A percentile compares a stretch with the other conserved stretches of the same genome.
Evolutionary conservation across 345 rosid genomes (phyloP).

Genomic region (Acer campestre): DNA sequence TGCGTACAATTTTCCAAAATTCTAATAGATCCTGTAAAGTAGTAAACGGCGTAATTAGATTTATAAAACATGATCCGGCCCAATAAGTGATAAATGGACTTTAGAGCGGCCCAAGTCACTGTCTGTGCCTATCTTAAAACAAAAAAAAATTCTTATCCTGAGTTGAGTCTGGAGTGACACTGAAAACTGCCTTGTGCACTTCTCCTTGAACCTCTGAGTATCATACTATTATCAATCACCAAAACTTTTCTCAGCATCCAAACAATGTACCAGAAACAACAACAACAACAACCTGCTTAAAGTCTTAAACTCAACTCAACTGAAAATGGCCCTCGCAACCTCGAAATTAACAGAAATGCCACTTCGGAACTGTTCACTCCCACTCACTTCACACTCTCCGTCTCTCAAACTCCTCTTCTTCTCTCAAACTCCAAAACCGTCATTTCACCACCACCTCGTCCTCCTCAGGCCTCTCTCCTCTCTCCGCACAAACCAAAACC

Average conservation of each 20-base stretch:
- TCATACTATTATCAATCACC: constrained; percentile 25
- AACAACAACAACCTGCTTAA: not conserved
- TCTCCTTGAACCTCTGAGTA: constrained; percentile 16
- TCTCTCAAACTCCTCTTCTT: constrained; percentile 47
- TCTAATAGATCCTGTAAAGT: too few species aligned
- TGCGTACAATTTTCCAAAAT: too few species aligned
- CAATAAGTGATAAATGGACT: too few species aligned
- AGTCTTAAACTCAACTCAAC: not conserved
- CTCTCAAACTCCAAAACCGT: constrained; percentile 38
- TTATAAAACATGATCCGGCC: too few species aligned
- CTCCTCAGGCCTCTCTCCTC: constrained; percentile 40
- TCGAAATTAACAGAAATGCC: constrained; percentile 69
- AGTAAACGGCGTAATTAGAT: too few species aligned
- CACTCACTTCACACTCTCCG: constrained; percentile 47
- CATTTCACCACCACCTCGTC: constrained; percentile 25
- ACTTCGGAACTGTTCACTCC: constrained; percentile 50
- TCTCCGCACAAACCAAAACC: constrained; percentile 38
- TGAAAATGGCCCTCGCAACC: constrained; percentile 53
- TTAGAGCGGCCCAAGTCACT: too few species aligned
- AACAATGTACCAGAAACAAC: constrained; percentile 28
- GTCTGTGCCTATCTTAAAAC: too few species aligned
- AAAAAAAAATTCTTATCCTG: constrained; percentile 50
- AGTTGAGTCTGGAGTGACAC: not conserved
- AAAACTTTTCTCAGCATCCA: constrained; percentile 26
- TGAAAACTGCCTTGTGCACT: constrained; percentile 2